phyloP scores from a whole-genome alignment of 164 flowering plant species.

The Vitis rupestris region DNA sequence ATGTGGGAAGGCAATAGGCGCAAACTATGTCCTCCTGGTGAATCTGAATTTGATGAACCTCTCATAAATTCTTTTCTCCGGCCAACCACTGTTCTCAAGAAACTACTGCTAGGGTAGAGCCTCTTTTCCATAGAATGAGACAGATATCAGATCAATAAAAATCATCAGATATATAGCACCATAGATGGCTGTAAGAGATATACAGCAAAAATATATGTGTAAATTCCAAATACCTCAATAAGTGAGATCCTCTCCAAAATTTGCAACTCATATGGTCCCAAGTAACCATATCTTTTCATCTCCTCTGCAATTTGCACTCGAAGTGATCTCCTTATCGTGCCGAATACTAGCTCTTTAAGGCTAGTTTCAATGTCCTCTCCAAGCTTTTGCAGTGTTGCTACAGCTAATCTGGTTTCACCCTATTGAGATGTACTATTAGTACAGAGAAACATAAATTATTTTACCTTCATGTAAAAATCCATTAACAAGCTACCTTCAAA shows the following conservation, averaged over 20 bases:
- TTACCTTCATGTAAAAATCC: background rate
- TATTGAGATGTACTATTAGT: slow-evolving; percentile 34
- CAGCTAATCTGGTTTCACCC: slow-evolving; percentile 89
- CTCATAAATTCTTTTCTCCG: slow-evolving; percentile 37
- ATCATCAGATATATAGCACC: slow-evolving; percentile 1
- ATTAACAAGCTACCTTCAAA: slow-evolving; percentile 62
- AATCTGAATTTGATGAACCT: slow-evolving; percentile 25
- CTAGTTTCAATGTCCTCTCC: slow-evolving; percentile 88
- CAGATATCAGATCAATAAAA: slow-evolving; percentile 7
- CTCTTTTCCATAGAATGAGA: slow-evolving; percentile 43
- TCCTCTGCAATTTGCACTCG: slow-evolving; percentile 73
- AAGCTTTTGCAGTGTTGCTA: slow-evolving; percentile 87
- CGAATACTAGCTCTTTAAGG: slow-evolving; percentile 75
- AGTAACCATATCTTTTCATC: slow-evolving; percentile 64
- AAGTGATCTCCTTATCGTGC: slow-evolving; percentile 81
- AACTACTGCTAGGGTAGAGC: slow-evolving; percentile 87
- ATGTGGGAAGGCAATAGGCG: slow-evolving; percentile 35
- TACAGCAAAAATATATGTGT: slow-evolving; percentile 1
- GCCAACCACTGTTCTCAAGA: slow-evolving; percentile 63
- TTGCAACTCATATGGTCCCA: slow-evolving; percentile 68
- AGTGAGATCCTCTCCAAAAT: slow-evolving; percentile 67
- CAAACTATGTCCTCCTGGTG: slow-evolving; percentile 32
- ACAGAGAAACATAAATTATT: background rate
- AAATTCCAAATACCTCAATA: slow-evolving; percentile 62
- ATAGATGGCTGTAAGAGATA: slow-evolving; percentile 4